phyloP scores from a whole-genome alignment of 2,329 filamentous ascomycete species.

The Penicillium occitanis region DNA sequence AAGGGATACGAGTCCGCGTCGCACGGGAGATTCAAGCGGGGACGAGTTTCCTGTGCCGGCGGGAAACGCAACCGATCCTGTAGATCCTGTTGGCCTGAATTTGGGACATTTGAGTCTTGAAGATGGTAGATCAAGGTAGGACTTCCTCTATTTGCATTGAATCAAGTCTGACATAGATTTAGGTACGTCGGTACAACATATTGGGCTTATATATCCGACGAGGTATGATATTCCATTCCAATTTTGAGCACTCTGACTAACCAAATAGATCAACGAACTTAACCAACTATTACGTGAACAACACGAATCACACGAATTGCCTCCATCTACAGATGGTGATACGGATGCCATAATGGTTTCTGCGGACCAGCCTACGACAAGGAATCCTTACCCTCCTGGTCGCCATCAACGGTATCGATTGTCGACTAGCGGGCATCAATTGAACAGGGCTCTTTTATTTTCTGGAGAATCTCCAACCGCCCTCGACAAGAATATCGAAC shows the following conservation, averaged over 20 bases:
- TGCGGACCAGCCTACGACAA: conserved; percentile 18
- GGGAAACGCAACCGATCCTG: conserved; percentile 43
- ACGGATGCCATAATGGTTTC: conserved; percentile 26
- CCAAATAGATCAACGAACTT: conserved; percentile 43
- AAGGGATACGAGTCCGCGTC: conserved; percentile 35
- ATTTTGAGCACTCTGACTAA: conserved; percentile 19
- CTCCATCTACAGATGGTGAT: conserved; percentile 25
- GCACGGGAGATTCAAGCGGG: conserved; percentile 34
- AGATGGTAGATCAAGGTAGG: conserved; percentile 40
- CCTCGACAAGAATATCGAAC: conserved; percentile 35
- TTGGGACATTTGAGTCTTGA: conserved; percentile 46
- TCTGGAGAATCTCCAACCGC: conserved; percentile 37
- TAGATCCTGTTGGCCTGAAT: conserved; percentile 44
- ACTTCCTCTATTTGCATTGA: conserved; percentile 3
- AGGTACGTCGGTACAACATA: conserved; percentile 49
- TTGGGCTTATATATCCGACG: conserved; percentile 48
- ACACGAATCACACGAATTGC: conserved; percentile 36
- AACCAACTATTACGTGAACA: conserved; percentile 46
- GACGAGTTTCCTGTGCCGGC: conserved; percentile 47
- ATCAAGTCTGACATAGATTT: conserved; percentile 10
- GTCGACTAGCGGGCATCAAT: conserved; percentile 31
- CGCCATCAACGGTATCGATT: conserved; percentile 13
- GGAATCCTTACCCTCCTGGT: not conserved
- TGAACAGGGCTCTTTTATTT: conserved; percentile 40
- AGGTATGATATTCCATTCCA: conserved; percentile 31